These are phyloP conservation scores for Trifolium fragiferum DNA, from an alignment of 306 rosid species.

Conservation along the genomic window DNA sequence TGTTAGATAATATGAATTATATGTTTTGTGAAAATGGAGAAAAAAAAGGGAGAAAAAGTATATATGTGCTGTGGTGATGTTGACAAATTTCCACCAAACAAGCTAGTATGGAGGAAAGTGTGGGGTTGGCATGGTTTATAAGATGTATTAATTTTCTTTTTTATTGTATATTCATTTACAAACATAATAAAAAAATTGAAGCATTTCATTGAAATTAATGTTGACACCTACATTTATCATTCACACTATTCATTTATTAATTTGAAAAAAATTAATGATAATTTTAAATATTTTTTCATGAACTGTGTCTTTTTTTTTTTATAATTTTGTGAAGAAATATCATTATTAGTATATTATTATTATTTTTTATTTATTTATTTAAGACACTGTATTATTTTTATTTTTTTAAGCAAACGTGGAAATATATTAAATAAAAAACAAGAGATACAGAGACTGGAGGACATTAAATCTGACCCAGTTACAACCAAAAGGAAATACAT, in stretches of 20 bases:
- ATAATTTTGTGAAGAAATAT: background rate
- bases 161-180: background rate
- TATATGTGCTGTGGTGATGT: conserved; percentile 26
- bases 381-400: too few relatives aligned
- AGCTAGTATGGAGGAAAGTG: conserved; percentile 30
- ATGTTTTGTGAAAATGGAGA: conserved; percentile 36
- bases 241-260: background rate
- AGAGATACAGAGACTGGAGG: too few relatives aligned
- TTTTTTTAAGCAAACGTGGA: too few relatives aligned
- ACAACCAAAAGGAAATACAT: too few relatives aligned
- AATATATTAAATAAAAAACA: too few relatives aligned
- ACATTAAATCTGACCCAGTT: too few relatives aligned
- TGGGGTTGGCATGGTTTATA: conserved; percentile 10
- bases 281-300: background rate
- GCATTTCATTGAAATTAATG: background rate
- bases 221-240: background rate
- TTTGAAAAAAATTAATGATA: background rate
- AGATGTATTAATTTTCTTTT: background rate
- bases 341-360: background rate
- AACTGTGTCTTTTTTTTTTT: background rate
- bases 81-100: conserved; percentile 61
- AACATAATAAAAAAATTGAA: background rate
- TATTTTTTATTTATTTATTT: too few relatives aligned
- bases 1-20: conserved; percentile 17
- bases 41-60: background rate